Conservation (phyloP, 2,329 filamentous ascomycete species). For the Colletotrichum sp. region DNA sequence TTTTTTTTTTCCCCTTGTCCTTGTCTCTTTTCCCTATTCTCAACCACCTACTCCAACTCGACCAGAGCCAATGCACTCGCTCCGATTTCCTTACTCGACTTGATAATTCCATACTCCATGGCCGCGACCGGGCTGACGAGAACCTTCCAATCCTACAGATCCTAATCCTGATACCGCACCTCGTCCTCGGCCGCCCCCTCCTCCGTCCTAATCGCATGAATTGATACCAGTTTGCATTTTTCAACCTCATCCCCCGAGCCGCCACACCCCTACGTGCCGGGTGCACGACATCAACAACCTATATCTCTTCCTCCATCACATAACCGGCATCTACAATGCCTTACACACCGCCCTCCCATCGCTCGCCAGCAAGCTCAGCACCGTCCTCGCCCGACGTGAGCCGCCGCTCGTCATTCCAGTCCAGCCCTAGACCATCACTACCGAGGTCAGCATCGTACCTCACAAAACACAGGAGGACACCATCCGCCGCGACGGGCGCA, state of each 20-base stretch:
- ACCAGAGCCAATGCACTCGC: neutral
- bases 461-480: constrained; percentile 65
- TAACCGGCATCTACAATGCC: constrained; percentile 63
- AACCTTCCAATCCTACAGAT: constrained; percentile 3
- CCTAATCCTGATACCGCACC: constrained; percentile 6
- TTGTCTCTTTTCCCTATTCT: neutral
- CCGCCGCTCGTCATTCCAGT: constrained; percentile 63
- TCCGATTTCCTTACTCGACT: neutral
- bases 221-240: constrained; percentile 22
- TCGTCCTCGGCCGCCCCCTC: neutral
- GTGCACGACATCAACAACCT: neutral
- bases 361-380: constrained; percentile 65
- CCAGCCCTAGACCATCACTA: constrained; percentile 55
- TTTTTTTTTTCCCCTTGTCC: neutral
- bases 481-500: constrained; percentile 43
- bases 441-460: constrained; percentile 72
- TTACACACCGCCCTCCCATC: constrained; percentile 81
- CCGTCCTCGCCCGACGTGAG: constrained; percentile 61
- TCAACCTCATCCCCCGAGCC: neutral
- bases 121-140: constrained; percentile 10
- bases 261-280: constrained; percentile 1
- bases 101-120: neutral
- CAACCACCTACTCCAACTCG: neutral
- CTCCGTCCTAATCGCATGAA: constrained; percentile 14
- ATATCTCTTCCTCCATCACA: neutral